phyloP scores from a whole-genome alignment of 2,329 filamentous ascomycete genomes.

The Talaromyces sp. region DNA sequence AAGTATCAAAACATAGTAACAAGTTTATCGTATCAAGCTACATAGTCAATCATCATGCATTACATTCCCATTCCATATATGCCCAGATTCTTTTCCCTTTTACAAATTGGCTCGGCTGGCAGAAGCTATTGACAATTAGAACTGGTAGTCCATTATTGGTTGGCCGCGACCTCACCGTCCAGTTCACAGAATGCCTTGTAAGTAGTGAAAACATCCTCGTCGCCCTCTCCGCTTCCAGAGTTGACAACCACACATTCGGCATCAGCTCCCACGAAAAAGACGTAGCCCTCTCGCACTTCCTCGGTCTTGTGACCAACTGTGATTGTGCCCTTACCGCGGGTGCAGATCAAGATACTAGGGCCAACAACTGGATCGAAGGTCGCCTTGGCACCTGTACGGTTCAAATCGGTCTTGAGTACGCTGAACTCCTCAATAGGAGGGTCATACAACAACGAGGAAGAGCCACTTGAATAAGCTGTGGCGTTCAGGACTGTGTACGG shows the following conservation, averaged over 20 bases:
- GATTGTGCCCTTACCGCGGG: conserved; percentile 78
- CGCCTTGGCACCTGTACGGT: conserved; percentile 71
- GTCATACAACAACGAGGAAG: conserved; percentile 77
- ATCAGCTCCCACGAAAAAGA: conserved; percentile 85
- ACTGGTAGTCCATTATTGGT: conserved; percentile 33
- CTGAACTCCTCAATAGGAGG: conserved; percentile 96
- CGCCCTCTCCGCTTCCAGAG: conserved; percentile 51
- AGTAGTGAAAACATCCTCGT: conserved; percentile 74
- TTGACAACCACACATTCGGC: conserved; percentile 81
- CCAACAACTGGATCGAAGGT: conserved; percentile 87
- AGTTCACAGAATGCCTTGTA: conserved; percentile 96
- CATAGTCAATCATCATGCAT: conserved; percentile 1
- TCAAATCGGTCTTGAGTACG: conserved; percentile 79
- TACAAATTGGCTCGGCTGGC: conserved; percentile 21
- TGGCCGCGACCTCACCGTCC: conserved; percentile 49
- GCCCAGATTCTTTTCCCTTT: neutral
- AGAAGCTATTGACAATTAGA: conserved; percentile 21
- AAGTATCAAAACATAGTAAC: no score
- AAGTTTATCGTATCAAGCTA: neutral
- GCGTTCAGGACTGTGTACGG: conserved; percentile 82
- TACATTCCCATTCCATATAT: neutral
- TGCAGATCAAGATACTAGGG: conserved; percentile 92
- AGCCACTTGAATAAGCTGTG: conserved; percentile 76
- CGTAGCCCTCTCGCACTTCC: conserved; percentile 71
- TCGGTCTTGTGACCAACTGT: conserved; percentile 80